These are phyloP conservation scores for Neostapfia colusana DNA, from an alignment of 176 grass and related monocot species.

Conservation along the genomic window DNA sequence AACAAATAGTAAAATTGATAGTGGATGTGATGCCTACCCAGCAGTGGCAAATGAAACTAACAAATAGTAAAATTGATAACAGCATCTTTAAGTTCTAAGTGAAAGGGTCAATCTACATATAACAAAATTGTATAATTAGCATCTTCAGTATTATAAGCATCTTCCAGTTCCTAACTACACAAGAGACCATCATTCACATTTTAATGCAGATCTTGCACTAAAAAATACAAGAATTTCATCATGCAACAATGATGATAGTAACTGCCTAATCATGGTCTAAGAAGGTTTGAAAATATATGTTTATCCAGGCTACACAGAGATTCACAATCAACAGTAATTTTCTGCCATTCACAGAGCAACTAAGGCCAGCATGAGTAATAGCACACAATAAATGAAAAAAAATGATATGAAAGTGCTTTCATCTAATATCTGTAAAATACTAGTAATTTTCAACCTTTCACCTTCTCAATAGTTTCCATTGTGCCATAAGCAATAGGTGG, in stretches of 20 bases:
- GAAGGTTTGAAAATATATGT: background rate
- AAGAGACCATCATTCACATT: background rate
- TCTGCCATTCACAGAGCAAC: background rate
- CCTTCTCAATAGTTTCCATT: constrained; percentile 13
- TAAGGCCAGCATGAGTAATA: constrained; percentile 8
- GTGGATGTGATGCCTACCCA: no score
- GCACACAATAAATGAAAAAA: background rate
- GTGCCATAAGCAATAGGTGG: no score
- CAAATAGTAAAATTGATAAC: background rate
- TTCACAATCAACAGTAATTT: background rate
- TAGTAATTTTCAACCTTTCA: background rate
- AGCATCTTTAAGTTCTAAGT: constrained; percentile 5
- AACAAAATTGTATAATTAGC: background rate
- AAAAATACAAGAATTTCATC: background rate
- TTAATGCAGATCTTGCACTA: constrained; percentile 14
- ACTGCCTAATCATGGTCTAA: constrained; percentile 8
- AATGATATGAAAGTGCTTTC: background rate
- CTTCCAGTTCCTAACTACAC: constrained; percentile 2
- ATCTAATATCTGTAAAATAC: background rate
- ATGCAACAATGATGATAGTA: background rate
- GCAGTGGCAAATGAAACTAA: no score
- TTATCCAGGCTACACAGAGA: background rate
- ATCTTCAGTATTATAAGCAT: background rate
- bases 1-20: no score
- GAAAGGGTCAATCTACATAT: background rate